These are phyloP conservation scores for Tricholoma matsutake DNA, from an alignment of 768 basidiomycete species.

Conservation along the genomic window DNA sequence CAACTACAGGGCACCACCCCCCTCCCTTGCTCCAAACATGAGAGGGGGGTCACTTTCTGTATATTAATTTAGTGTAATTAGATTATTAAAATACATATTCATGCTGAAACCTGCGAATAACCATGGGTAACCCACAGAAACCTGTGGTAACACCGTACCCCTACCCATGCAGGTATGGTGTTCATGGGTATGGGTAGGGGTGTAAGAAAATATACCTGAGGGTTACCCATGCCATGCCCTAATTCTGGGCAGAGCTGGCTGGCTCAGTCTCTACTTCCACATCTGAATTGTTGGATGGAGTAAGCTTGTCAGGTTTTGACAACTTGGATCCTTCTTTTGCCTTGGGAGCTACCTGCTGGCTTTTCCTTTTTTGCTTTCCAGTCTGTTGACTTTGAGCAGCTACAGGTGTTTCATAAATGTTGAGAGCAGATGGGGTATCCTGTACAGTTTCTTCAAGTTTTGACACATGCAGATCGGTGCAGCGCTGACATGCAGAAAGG, in stretches of 20 bases:
- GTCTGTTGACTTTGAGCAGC: background rate
- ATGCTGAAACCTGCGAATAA: too few species aligned
- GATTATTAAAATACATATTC: too few species aligned
- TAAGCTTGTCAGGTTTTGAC: background rate
- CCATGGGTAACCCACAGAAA: too few species aligned
- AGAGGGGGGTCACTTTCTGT: too few species aligned
- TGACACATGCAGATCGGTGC: background rate
- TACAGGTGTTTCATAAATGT: background rate
- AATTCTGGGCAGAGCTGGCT: background rate
- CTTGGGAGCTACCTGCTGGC: background rate
- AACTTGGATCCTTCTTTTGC: background rate
- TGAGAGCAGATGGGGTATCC: background rate
- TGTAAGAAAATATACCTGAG: too few species aligned
- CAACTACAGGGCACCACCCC: too few species aligned
- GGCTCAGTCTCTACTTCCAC: background rate
- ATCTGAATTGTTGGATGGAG: background rate
- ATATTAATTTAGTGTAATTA: too few species aligned
- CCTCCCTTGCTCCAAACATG: too few species aligned
- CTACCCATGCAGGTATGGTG: too few species aligned
- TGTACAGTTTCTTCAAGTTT: background rate
- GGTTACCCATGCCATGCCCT: too few species aligned
- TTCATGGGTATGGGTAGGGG: too few species aligned
- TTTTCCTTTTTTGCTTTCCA: background rate
- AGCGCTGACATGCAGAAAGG: background rate
- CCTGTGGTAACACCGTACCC: too few species aligned